Evolutionary conservation across 1,284 basidiomycete species (phyloP), one percentile per base, ranked within the genome.

Genomic region (Ustilago xerochloae): DNA sequence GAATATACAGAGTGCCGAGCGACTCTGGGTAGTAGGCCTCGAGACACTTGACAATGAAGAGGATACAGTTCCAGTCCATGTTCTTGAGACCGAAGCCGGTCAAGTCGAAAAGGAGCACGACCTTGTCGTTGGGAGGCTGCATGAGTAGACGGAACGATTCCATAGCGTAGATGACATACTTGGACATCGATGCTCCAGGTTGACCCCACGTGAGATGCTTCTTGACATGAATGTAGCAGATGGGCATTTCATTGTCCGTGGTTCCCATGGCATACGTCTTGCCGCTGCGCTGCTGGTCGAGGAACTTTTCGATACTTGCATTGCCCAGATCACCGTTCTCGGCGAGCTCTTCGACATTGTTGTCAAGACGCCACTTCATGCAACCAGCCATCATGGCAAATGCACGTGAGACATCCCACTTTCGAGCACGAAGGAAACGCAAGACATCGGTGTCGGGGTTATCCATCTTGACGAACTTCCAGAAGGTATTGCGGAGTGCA

Each of bases 11-110:
- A 43, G 75, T 80, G 32, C 76, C 81, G 22, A 86, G 80, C 18
- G 83, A 84, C 58, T 85, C 85, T 4, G 85, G 85, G 61, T 84
- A 85, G 75, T 85, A 85, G 4, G 82, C 81, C 58, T 85, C 82
- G 41, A 84, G 66, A 57, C 81, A 83, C 55, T 79, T 75, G 54
- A 81, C 58, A 38, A 83, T 77, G 48, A 68, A 81, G 10, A 78
- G 52, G 36, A 81, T 76, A 51, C 78, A 70, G 55, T 73, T 70
- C 81, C 80, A 81, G 70, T 81, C 80, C 77, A 83, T 78, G 66
- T 80, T 79, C 61, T 66, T 77, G 38, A 80, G 72, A 33, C 78
- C 77, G 58, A 83, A 83, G 4, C 82, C 81, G 4, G 80, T 77
- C 68, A 85, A 65, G 61, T 85, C 82, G 41, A 85, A 85, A 10